These are phyloP conservation scores for Naganishia vishniacii DNA, from an alignment of 768 basidiomycete genomes.

Conservation along the genomic window DNA sequence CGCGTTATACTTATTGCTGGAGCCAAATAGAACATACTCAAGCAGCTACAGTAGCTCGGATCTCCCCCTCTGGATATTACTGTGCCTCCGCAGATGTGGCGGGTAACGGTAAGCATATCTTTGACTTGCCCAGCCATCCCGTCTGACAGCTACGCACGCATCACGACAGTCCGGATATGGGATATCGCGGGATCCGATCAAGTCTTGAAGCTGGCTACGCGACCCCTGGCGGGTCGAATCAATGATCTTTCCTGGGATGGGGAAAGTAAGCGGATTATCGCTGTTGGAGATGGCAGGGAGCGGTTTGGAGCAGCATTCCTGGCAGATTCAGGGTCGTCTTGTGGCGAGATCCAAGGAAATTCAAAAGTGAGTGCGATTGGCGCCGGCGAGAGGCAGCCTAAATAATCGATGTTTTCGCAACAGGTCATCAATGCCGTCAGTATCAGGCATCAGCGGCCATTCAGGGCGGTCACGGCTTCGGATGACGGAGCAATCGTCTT, in stretches of 20 bases:
- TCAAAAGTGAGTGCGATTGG: conserved; percentile 59
- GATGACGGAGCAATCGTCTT: conserved; percentile 79
- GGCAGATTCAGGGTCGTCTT: conserved; percentile 36
- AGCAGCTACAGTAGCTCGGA: conserved; percentile 77
- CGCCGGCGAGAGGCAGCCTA: no score
- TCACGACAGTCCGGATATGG: conserved; percentile 72
- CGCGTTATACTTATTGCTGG: neutral
- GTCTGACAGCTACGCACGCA: neutral
- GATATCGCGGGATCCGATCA: conserved; percentile 83
- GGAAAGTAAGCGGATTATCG: conserved; percentile 91
- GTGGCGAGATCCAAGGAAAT: conserved; percentile 84
- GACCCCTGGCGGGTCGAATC: conserved; percentile 53
- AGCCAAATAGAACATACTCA: conserved; percentile 64
- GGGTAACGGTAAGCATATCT: conserved; percentile 62
- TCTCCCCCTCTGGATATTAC: conserved; percentile 91
- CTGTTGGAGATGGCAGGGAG: conserved; percentile 85
- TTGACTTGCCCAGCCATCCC: conserved; percentile 3
- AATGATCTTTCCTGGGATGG: conserved; percentile 96
- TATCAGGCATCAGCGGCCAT: conserved; percentile 81
- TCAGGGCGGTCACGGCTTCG: conserved; percentile 78
- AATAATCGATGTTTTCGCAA: neutral
- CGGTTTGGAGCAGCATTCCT: conserved; percentile 52
- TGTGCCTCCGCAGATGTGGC: conserved; percentile 80
- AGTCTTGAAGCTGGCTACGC: conserved; percentile 56
- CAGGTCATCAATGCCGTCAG: conserved; percentile 81